Evolutionary conservation across 129 eudicot species (phyloP), one percentile per base, ranked within the genome.

Genomic region (Ambrosia artemisiifolia): DNA sequence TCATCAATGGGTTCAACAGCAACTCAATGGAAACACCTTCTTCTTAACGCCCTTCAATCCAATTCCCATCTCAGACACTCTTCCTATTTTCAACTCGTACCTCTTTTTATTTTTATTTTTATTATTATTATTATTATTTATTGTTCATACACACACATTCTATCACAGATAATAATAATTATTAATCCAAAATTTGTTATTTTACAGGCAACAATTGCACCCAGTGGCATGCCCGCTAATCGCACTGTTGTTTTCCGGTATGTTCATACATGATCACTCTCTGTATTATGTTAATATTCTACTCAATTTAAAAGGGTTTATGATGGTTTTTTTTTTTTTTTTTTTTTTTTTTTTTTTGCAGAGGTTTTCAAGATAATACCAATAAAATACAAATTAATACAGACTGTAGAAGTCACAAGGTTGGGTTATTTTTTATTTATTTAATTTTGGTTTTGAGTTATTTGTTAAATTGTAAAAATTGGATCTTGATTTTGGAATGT

Each of bases 221-320:
- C 88, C 33, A 83, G 80, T 77, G 89, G 90, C 28, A 88, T 85
- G 84, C 99, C 99, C 54, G 79, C 97, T 13, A 94, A 90, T 75
- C 99, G 97, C 53, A 94, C 99, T 30, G 96, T 94, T 65, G 99
- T 94, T 81, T 94, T 85, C 86, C 88, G 96, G 96, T 92, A 34
- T 12, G 7, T 28, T 28, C 17, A 59, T 66, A 73, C 71, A 11
- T 24, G 55, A 4, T 2, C 59, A 73, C 30, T 24, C 57, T 7
- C 8, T 24, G 34, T 69, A 11, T 40, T 44, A 12, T 63, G 70
- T 38, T 38, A 46, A 24, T 49, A 13, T 62, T 5, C 4, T 63
- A 51, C 49, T 18, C 44, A 13, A 65, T 32, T 59, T 55, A 30
- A 69, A 32, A 69, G 53, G 8, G 67, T 18, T 46, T 75, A 19